A percentile compares a stretch with the other conserved stretches of the same genome.
phyloP scores from a whole-genome alignment of 306 rosid species.

The Cicer chorassanicum region DNA sequence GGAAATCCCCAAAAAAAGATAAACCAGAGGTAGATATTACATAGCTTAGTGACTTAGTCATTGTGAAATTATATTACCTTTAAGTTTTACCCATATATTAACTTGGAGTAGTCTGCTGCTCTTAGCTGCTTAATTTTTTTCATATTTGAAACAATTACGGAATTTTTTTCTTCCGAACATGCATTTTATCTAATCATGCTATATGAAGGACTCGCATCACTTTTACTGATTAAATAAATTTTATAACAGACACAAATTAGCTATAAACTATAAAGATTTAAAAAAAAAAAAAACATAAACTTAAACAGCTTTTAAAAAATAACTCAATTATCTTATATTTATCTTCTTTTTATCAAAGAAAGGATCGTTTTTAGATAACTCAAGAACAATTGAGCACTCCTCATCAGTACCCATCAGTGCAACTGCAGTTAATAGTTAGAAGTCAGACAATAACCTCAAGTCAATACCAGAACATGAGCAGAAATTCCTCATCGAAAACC shows the following conservation, averaged over 20 bases:
- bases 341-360: conserved; percentile 74
- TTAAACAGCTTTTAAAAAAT: background rate
- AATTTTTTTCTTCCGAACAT: background rate
- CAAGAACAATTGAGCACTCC: conserved; percentile 61
- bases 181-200: conserved; percentile 20
- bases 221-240: conserved; percentile 7
- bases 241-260: conserved; percentile 15
- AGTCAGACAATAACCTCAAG: conserved; percentile 36
- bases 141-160: conserved; percentile 3
- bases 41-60: background rate
- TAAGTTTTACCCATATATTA: background rate
- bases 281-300: background rate
- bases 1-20: conserved; percentile 11
- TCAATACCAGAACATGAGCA: conserved; percentile 3
- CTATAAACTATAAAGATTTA: background rate
- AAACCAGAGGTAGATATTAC: conserved; percentile 2
- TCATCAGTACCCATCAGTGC: conserved; percentile 45
- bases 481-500: conserved; percentile 15
- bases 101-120: conserved; percentile 16
- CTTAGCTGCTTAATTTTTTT: background rate
- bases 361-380: conserved; percentile 62
- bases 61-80: conserved; percentile 6
- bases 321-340: conserved; percentile 22
- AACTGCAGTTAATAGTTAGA: conserved; percentile 50
- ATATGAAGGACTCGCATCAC: conserved; percentile 23